Percentiles rank a stretch among this genome's conserved stretches.
Evolutionary conservation across 2,329 filamentous ascomycete genomes (phyloP).

Genomic region (Aureobasidium vineae): DNA sequence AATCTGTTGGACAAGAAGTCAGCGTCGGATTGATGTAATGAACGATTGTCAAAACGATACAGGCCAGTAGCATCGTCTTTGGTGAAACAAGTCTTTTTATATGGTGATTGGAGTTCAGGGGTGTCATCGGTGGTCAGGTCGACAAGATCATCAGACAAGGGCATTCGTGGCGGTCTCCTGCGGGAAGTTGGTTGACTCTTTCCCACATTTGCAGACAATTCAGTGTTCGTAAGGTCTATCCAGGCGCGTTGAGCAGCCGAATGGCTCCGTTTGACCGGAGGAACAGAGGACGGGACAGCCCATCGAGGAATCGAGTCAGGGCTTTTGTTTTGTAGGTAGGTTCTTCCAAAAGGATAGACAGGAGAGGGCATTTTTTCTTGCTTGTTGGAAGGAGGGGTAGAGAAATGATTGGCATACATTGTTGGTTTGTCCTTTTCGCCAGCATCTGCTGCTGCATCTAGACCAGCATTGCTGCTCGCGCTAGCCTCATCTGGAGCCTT

Average conservation of each 20-base stretch:
- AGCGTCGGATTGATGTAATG: slow-evolving; percentile 10
- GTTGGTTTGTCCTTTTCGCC: slow-evolving; percentile 24
- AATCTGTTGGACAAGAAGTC: slow-evolving; percentile 34
- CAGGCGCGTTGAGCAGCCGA: slow-evolving; percentile 25
- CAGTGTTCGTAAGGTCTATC: not conserved
- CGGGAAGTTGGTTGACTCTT: slow-evolving; percentile 11
- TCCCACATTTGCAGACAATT: not conserved
- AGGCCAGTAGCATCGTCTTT: slow-evolving; percentile 19
- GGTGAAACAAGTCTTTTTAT: slow-evolving; percentile 21
- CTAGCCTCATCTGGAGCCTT: slow-evolving; percentile 11
- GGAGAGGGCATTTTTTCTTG: slow-evolving; percentile 2
- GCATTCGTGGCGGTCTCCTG: not conserved
- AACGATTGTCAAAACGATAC: slow-evolving; percentile 5
- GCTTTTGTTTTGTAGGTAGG: slow-evolving; percentile 23
- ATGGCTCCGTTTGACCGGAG: slow-evolving; percentile 8
- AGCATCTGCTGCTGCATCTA: slow-evolving; percentile 9
- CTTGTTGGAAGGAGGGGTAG: slow-evolving; percentile 12
- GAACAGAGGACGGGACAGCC: slow-evolving; percentile 32
- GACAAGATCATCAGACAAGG: slow-evolving; percentile 1
- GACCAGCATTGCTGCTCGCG: not conserved
- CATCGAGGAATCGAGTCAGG: slow-evolving; percentile 32
- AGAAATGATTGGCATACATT: slow-evolving; percentile 26
- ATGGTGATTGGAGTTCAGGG: not conserved
- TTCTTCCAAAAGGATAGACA: slow-evolving; percentile 23
- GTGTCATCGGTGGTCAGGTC: slow-evolving; percentile 1